phyloP scores from a whole-genome alignment of 1,284 basidiomycete genomes.

The Moniliella sp. region DNA sequence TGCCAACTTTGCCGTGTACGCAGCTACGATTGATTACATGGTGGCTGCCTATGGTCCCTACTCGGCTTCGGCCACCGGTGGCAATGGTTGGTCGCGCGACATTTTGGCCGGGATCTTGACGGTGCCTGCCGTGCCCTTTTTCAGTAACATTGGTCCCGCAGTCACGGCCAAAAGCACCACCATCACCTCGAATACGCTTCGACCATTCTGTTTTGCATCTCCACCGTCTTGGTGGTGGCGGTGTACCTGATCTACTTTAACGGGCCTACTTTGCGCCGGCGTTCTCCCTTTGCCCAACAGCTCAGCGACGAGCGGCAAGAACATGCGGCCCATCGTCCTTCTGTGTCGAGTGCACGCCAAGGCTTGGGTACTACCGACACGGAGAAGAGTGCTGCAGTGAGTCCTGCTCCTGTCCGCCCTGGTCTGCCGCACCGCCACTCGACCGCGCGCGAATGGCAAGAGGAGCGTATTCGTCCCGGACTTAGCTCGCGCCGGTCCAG shows the following conservation, averaged over 20 bases:
- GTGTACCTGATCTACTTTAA: background rate
- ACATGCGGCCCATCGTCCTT: too few species aligned
- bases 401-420: too few species aligned
- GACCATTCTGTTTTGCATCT: background rate
- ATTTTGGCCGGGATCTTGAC: constrained; percentile 36
- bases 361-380: too few species aligned
- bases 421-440: background rate
- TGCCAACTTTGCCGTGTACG: constrained; percentile 6
- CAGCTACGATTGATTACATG: constrained; percentile 36
- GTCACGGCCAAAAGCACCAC: too few species aligned
- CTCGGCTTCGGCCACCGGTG: constrained; percentile 34
- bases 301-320: too few species aligned
- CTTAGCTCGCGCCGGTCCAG: background rate
- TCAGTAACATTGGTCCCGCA: too few species aligned
- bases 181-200: background rate
- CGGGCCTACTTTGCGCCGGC: background rate
- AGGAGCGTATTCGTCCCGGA: background rate
- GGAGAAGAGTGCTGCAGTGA: too few species aligned
- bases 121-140: constrained; percentile 36
- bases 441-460: background rate
- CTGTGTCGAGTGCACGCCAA: too few species aligned
- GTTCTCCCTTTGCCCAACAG: background rate
- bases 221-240: background rate
- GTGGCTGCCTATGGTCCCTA: constrained; percentile 36
- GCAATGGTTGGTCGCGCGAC: constrained; percentile 28